Conservation (phyloP, 495 filamentous ascomycete species). For the Penicillium coprophilum region DNA sequence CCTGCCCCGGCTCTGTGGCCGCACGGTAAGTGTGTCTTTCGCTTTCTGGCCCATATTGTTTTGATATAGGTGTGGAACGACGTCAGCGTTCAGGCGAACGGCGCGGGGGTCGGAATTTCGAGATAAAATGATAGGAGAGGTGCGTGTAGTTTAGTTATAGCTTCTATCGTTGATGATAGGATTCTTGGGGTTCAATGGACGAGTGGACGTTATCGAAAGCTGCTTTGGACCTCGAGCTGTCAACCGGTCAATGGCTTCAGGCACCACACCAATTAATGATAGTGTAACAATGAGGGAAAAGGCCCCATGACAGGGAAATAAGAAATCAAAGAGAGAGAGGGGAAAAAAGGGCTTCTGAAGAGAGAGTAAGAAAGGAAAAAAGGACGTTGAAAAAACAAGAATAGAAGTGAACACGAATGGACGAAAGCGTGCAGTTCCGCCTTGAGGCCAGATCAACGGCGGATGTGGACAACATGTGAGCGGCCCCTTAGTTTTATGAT, state of each 20-base stretch:
- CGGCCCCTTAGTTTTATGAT: constrained; percentile 19
- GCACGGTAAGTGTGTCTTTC: constrained; percentile 42
- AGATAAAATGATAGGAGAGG: neutral
- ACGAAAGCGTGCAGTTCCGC: constrained; percentile 33
- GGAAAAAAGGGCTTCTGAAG: constrained; percentile 8
- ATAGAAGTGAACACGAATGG: constrained; percentile 33
- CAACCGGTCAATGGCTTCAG: constrained; percentile 20
- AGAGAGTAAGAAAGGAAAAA: constrained; percentile 26
- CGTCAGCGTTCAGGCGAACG: constrained; percentile 14
- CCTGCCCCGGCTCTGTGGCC: constrained; percentile 34
- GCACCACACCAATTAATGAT: constrained; percentile 43
- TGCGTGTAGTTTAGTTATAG: neutral
- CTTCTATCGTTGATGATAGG: constrained; percentile 2
- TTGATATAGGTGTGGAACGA: constrained; percentile 12
- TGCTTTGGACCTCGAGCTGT: constrained; percentile 22
- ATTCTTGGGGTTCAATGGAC: constrained; percentile 1
- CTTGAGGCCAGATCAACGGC: constrained; percentile 41
- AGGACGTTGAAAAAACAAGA: constrained; percentile 25
- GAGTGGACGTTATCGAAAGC: constrained; percentile 17
- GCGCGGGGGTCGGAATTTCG: constrained; percentile 2
- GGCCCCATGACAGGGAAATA: constrained; percentile 40
- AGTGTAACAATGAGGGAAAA: constrained; percentile 33
- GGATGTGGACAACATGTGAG: constrained; percentile 22
- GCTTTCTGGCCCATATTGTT: constrained; percentile 38
- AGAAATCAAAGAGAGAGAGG: constrained; percentile 17